phyloP scores from a whole-genome alignment of 2,329 filamentous ascomycete genomes.

The Trichoderma asperellum region DNA sequence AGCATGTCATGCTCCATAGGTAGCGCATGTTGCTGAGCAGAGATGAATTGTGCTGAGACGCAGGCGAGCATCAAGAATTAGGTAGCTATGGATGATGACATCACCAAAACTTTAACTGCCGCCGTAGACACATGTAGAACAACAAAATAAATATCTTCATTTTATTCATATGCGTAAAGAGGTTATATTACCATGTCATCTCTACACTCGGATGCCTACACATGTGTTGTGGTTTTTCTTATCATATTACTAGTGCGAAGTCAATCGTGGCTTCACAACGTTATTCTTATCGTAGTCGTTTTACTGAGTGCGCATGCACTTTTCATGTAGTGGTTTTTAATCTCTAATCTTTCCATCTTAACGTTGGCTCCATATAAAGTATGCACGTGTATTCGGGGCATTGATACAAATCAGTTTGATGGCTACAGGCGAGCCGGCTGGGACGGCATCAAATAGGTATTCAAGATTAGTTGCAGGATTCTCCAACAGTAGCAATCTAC shows the following conservation, averaged over 20 bases:
- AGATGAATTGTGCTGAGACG: background rate
- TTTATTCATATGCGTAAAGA: background rate
- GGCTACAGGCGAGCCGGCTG: background rate
- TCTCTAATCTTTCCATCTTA: background rate
- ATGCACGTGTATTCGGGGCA: background rate
- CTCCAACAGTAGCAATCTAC: background rate
- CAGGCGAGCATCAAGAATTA: background rate
- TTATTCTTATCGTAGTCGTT: background rate
- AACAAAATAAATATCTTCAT: background rate
- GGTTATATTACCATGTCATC: background rate
- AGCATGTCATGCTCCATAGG: background rate
- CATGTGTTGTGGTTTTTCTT: background rate
- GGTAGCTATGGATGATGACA: background rate
- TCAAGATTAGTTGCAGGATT: background rate
- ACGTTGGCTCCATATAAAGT: background rate
- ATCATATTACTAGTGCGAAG: background rate
- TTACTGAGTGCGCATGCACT: background rate
- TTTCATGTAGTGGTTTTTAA: background rate
- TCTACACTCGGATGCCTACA: background rate
- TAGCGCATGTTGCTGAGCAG: background rate
- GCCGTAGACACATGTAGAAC: background rate
- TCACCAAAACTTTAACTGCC: background rate
- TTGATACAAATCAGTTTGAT: background rate
- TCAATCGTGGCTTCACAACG: background rate
- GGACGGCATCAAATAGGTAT: background rate